Conservation (phyloP, 768 basidiomycete species). For the Grammothele lineata region DNA sequence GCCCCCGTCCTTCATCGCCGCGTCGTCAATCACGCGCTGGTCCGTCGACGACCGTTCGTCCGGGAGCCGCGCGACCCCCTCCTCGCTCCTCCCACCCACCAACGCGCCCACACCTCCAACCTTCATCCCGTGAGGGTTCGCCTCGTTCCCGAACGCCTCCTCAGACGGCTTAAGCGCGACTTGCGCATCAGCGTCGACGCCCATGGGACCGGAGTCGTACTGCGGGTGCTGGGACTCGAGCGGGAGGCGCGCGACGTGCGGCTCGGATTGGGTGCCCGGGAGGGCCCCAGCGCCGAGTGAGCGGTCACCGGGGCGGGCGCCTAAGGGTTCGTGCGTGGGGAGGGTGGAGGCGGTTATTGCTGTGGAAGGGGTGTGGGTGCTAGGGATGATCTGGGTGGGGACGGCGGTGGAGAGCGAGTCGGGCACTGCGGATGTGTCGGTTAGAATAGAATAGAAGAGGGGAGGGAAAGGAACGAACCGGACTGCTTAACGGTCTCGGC, state of each 20-base stretch:
- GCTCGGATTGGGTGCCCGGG: conserved; percentile 17
- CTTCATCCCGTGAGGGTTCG: conserved; percentile 24
- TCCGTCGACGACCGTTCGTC: conserved; percentile 29
- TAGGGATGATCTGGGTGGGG: too few relatives aligned
- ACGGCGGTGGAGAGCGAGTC: too few relatives aligned
- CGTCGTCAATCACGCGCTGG: too few relatives aligned
- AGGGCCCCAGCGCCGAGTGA: conserved; percentile 20
- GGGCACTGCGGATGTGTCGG: too few relatives aligned
- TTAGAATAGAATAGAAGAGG: too few relatives aligned
- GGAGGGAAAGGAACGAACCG: not conserved
- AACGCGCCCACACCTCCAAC: conserved; percentile 42
- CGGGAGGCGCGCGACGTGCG: conserved; percentile 20
- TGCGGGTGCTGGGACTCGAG: conserved; percentile 15
- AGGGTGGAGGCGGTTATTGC: conserved; percentile 15
- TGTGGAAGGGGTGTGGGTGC: conserved; percentile 1
- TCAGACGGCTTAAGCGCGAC: conserved; percentile 24
- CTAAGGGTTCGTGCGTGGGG: conserved; percentile 13
- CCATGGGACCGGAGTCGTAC: conserved; percentile 7
- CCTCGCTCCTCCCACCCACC: conserved; percentile 41
- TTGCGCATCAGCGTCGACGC: not conserved
- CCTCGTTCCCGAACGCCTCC: conserved; percentile 24
- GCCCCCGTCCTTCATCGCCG: not conserved
- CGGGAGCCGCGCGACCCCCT: conserved; percentile 44
- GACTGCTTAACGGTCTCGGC: conserved; percentile 1
- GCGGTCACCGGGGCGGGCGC: conserved; percentile 14